Conservation (phyloP, 768 basidiomycete species). For the Naganishia antarctica region DNA sequence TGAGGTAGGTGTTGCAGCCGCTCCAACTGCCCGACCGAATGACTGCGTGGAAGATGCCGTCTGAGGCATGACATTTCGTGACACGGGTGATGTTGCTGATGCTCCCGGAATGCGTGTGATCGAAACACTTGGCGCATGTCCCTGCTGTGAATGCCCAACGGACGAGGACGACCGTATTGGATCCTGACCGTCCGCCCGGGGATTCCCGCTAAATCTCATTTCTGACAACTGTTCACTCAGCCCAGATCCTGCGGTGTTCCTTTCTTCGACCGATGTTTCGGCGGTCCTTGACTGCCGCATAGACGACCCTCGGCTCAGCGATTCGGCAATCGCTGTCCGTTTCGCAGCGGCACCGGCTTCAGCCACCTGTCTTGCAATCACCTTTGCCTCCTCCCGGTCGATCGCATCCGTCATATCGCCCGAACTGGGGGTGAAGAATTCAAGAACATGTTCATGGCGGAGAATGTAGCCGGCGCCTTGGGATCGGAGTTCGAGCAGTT, state of each 20-base stretch:
- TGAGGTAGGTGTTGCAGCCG: not conserved
- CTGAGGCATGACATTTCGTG: slow-evolving; percentile 1
- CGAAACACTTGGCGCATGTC: not conserved
- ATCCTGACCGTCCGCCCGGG: not conserved
- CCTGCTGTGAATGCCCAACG: slow-evolving; percentile 4
- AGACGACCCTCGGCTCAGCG: slow-evolving; percentile 7
- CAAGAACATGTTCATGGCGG: slow-evolving; percentile 70
- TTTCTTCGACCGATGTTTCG: no score
- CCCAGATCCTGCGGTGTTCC: slow-evolving; percentile 23
- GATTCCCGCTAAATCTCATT: slow-evolving; percentile 22
- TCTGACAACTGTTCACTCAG: slow-evolving; percentile 41
- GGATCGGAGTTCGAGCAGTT: slow-evolving; percentile 66
- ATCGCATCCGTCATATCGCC: slow-evolving; percentile 75
- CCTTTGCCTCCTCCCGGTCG: slow-evolving; percentile 52
- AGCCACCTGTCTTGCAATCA: slow-evolving; percentile 22
- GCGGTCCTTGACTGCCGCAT: slow-evolving; percentile 7
- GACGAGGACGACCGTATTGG: not conserved
- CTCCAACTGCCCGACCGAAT: not conserved
- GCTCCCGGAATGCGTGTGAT: slow-evolving; percentile 11
- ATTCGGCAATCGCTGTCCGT: slow-evolving; percentile 15
- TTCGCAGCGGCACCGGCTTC: slow-evolving; percentile 17
- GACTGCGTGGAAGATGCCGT: slow-evolving; percentile 6
- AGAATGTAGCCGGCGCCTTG: slow-evolving; percentile 71
- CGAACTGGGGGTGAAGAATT: slow-evolving; percentile 75
- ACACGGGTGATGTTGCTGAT: slow-evolving; percentile 6